A percentile compares a stretch with the other conserved stretches of the same genome.
Conservation (phyloP, 352 stramenopile genomes). For the Phytopythium mirpurense region DNA sequence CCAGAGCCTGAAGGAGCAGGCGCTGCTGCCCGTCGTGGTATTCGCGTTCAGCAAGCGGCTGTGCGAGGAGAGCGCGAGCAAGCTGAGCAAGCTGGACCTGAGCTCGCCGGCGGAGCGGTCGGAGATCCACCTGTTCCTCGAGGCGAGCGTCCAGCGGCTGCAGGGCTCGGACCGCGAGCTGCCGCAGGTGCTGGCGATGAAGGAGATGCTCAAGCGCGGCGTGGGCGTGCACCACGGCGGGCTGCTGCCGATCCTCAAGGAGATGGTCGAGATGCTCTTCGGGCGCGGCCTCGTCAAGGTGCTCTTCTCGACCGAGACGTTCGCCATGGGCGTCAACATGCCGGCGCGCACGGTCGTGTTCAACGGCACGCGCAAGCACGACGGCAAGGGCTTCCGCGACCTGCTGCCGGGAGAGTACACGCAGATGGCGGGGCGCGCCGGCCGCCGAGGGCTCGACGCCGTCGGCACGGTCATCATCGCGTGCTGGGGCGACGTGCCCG, state of each 20-base stretch:
- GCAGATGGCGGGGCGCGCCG: slow-evolving; percentile 95
- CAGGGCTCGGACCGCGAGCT: slow-evolving; percentile 96
- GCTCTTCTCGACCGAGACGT: slow-evolving; percentile 98
- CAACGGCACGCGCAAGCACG: slow-evolving; percentile 95
- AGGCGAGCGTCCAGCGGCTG: slow-evolving; percentile 97
- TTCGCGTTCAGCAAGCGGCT: slow-evolving; percentile 99
- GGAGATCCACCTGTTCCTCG: slow-evolving; percentile 95
- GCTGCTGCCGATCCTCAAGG: slow-evolving; percentile 98
- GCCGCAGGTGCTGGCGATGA: slow-evolving; percentile 95
- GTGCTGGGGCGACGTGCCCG: slow-evolving; percentile 99
- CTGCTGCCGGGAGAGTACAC: slow-evolving; percentile 95
- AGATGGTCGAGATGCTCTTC: slow-evolving; percentile 93
- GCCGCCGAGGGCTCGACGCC: slow-evolving; percentile 96
- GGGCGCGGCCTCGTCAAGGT: slow-evolving; percentile 97
- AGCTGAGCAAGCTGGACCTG: slow-evolving; percentile 94
- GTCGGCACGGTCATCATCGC: slow-evolving; percentile 97
- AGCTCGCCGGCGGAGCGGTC: slow-evolving; percentile 98
- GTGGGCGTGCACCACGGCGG: slow-evolving; percentile 99
- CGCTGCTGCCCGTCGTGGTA: slow-evolving; percentile 97
- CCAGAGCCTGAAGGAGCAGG: slow-evolving; percentile 96
- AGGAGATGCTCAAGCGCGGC: slow-evolving; percentile 95
- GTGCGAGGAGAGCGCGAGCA: slow-evolving; percentile 92
- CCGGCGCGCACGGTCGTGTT: slow-evolving; percentile 99
- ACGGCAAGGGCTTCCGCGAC: slow-evolving; percentile 94
- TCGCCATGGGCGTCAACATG: slow-evolving; percentile 99